A percentile compares a stretch with the other conserved stretches of the same genome.
These are phyloP conservation scores for Pseudogymnoascus sp. DNA, from an alignment of 2,329 filamentous ascomycete species.

Conservation along the genomic window DNA sequence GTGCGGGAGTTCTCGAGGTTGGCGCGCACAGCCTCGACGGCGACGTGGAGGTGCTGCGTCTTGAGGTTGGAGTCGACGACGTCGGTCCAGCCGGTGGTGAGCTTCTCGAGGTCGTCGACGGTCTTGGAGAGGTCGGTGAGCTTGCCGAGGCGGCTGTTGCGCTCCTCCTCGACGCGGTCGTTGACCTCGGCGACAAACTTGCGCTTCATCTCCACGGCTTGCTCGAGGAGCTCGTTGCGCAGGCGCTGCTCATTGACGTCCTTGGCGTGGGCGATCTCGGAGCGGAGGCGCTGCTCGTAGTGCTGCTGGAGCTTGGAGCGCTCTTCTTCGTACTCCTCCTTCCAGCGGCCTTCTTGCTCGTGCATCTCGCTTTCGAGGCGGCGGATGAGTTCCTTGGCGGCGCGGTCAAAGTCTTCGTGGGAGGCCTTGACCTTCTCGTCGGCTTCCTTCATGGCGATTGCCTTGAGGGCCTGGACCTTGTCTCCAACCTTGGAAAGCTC, in stretches of 20 bases:
- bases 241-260: slow-evolving; percentile 75
- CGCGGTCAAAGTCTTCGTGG: slow-evolving; percentile 73
- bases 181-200: slow-evolving; percentile 72
- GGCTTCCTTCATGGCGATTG: slow-evolving; percentile 67
- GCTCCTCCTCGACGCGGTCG: slow-evolving; percentile 78
- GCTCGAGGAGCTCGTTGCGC: slow-evolving; percentile 78
- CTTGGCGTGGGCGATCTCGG: slow-evolving; percentile 69
- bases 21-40: slow-evolving; percentile 83
- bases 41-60: slow-evolving; percentile 93
- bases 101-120: slow-evolving; percentile 74
- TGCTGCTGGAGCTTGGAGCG: slow-evolving; percentile 66
- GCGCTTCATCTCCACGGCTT: slow-evolving; percentile 80
- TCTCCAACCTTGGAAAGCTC: slow-evolving; percentile 69
- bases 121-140: slow-evolving; percentile 69
- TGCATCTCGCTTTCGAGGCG: slow-evolving; percentile 80
- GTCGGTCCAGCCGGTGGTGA: slow-evolving; percentile 82
- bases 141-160: slow-evolving; percentile 76
- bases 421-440: slow-evolving; percentile 48
- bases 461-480: slow-evolving; percentile 64
- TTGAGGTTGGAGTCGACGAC: slow-evolving; percentile 85
- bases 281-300: slow-evolving; percentile 72
- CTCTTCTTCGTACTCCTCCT: slow-evolving; percentile 80
- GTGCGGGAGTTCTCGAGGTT: slow-evolving; percentile 66
- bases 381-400: slow-evolving; percentile 76
- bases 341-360: slow-evolving; percentile 72